phyloP scores from a whole-genome alignment of 257 asterid genomes.

The Solanum neorickii region DNA sequence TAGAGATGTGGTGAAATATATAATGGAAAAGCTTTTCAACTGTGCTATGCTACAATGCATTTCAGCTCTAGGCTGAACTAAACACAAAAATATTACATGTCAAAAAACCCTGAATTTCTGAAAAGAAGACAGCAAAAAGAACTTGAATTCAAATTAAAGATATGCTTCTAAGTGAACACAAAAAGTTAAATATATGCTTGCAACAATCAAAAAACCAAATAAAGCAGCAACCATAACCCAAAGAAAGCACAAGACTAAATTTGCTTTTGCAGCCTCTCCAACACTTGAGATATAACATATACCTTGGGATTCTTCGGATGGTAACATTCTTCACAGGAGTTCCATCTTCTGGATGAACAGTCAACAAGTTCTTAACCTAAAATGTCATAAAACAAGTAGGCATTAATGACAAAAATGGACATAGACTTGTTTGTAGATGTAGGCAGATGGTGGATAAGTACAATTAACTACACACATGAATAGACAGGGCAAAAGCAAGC shows the following conservation, averaged over 20 bases:
- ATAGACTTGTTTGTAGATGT: not conserved
- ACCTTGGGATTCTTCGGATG: constrained; percentile 85
- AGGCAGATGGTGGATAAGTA: not conserved
- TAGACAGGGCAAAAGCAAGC: not conserved
- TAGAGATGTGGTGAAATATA: not conserved
- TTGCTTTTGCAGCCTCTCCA: not conserved
- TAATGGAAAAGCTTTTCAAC: not conserved
- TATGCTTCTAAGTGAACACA: not conserved
- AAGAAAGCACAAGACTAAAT: not conserved
- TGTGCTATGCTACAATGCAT: not conserved
- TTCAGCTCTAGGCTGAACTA: not conserved
- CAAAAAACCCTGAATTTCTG: not conserved
- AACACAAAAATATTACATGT: not conserved
- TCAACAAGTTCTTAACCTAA: constrained; percentile 73
- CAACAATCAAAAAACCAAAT: not conserved
- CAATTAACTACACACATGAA: not conserved
- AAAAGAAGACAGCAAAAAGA: not conserved
- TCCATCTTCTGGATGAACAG: constrained; percentile 70
- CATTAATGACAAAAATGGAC: not conserved
- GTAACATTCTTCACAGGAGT: constrained; percentile 75
- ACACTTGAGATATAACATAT: not conserved
- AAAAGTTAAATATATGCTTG: not conserved
- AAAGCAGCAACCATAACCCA: not conserved
- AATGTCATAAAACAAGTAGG: not conserved
- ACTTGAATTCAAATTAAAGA: not conserved